phyloP scores from a whole-genome alignment of 306 rosid species.

The Cicer yamashitae region DNA sequence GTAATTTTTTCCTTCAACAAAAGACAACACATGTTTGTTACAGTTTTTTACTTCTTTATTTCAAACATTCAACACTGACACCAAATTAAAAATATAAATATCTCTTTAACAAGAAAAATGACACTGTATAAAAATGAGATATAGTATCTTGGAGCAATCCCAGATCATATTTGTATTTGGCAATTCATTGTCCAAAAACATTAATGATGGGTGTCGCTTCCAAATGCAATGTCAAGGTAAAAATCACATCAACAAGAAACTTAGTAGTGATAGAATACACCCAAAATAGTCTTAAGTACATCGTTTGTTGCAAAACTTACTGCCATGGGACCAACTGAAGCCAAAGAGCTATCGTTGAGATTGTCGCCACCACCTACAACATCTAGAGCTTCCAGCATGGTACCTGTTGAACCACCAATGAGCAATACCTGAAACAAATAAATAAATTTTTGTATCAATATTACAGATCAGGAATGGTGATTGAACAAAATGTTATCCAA shows the following conservation, averaged over 20 bases:
- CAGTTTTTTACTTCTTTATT: background rate
- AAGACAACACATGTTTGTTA: slow-evolving; percentile 1
- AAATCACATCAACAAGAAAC: slow-evolving; percentile 9
- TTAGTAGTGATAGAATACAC: slow-evolving; percentile 5
- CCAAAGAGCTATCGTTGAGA: slow-evolving; percentile 62
- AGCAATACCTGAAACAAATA: slow-evolving; percentile 75
- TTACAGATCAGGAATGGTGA: slow-evolving; percentile 2
- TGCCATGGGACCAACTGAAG: slow-evolving; percentile 51
- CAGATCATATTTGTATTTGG: slow-evolving; percentile 19
- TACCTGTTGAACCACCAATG: slow-evolving; percentile 98
- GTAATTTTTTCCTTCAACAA: slow-evolving; percentile 9
- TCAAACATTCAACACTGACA: slow-evolving; percentile 25
- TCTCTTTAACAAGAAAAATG: slow-evolving; percentile 24
- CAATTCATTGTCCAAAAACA: slow-evolving; percentile 35
- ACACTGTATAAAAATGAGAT: slow-evolving; percentile 19
- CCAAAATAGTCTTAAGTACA: slow-evolving; percentile 11
- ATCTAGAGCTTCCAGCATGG: slow-evolving; percentile 91
- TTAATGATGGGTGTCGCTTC: slow-evolving; percentile 4
- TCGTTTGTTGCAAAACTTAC: slow-evolving; percentile 61
- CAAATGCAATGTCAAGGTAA: slow-evolving; percentile 30
- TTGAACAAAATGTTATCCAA: slow-evolving; percentile 1
- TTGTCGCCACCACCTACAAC: slow-evolving; percentile 93
- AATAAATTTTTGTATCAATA: slow-evolving; percentile 25
- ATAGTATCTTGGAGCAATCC: slow-evolving; percentile 30
- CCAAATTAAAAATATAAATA: slow-evolving; percentile 16